Evolutionary conservation across 805 yeast genomes (phyloP), one percentile per base, ranked within the genome.

Genomic region (Vanderwaltozyma yarrowii): DNA sequence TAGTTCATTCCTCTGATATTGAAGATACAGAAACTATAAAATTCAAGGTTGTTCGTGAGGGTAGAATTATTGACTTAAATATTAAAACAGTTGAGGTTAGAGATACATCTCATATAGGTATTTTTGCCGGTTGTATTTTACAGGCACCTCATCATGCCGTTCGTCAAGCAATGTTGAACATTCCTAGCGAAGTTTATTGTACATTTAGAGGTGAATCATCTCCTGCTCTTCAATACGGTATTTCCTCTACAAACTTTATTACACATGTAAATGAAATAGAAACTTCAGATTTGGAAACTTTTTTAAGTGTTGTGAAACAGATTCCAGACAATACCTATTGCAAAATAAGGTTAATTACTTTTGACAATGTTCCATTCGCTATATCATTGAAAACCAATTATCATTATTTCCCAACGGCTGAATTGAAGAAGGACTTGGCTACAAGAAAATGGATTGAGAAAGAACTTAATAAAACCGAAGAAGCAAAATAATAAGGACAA

Each of bases 111-210:
- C 78, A 79, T 39, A 64, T 85, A 29, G 78, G 83, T 8, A 67
- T 73, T 35, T 88, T 95, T 92, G 75, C 87, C 37, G 96, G 96
- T 17, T 79, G 87, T 29, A 62, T 80, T 5, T 59, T 88, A 25
- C 96, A 88, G 54, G 71, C 76, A 28, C 95, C 96, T n/a, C 96
- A 86, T 58, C 94, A 82, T 53, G 89, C 92, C 8, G 95, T 87
- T 14, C 74, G 88, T 45, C 95, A 87, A 62, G 76, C 82, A 28
- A 78, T 83, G 73, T 74, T 74, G 37, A 68, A 73, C 39, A 65
- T 85, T 37, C 95, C 94, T 11, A 79, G 89, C 14, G 77, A 75
- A 38, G 92, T 88, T n/a, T 88, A 87, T 54, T 78, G 86, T 38
- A 79, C 86, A 2, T 69, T 77, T 18, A 73, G 82, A 53, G 71